Percentiles rank a stretch among this genome's conserved stretches.
phyloP scores from a whole-genome alignment of 306 rosid species.

The Malus orientalis region DNA sequence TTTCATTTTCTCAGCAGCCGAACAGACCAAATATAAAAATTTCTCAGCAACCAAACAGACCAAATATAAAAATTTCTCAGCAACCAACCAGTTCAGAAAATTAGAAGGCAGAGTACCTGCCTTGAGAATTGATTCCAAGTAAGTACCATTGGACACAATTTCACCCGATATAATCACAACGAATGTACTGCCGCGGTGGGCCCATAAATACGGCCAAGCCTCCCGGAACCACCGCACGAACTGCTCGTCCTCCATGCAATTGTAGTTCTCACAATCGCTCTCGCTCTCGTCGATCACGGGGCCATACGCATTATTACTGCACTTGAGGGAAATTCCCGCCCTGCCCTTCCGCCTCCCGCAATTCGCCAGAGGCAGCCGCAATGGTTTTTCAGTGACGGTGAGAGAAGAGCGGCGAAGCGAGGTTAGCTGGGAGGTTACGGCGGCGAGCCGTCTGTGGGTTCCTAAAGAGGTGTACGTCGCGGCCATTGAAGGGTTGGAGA shows the following conservation, averaged over 20 bases:
- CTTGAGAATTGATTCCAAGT: slow-evolving; percentile 75
- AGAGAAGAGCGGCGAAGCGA: slow-evolving; percentile 8
- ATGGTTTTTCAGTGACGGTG: not conserved
- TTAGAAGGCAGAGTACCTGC: slow-evolving; percentile 23
- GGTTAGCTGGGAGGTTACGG: not conserved
- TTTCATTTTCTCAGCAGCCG: slow-evolving; percentile 6
- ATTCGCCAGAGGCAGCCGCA: not conserved
- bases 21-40: not conserved
- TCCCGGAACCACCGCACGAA: slow-evolving; percentile 87
- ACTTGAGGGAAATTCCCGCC: slow-evolving; percentile 1
- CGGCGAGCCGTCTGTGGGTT: slow-evolving; percentile 6
- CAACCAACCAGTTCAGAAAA: not conserved
- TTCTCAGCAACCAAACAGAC: slow-evolving; percentile 5
- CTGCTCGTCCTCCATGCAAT: slow-evolving; percentile 60
- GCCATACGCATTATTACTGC: slow-evolving; percentile 7
- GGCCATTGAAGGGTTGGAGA: slow-evolving; percentile 31
- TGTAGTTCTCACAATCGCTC: slow-evolving; percentile 33
- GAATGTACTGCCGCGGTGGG: slow-evolving; percentile 75
- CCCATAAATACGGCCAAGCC: slow-evolving; percentile 93
- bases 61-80: not conserved
- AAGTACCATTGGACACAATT: slow-evolving; percentile 54
- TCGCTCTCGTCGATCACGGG: slow-evolving; percentile 19
- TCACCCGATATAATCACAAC: slow-evolving; percentile 85
- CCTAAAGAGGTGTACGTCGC: slow-evolving; percentile 19
- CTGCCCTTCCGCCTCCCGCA: slow-evolving; percentile 2